These are phyloP conservation scores for Petunia secreta DNA, from an alignment of 257 asterid species.

Conservation along the genomic window DNA sequence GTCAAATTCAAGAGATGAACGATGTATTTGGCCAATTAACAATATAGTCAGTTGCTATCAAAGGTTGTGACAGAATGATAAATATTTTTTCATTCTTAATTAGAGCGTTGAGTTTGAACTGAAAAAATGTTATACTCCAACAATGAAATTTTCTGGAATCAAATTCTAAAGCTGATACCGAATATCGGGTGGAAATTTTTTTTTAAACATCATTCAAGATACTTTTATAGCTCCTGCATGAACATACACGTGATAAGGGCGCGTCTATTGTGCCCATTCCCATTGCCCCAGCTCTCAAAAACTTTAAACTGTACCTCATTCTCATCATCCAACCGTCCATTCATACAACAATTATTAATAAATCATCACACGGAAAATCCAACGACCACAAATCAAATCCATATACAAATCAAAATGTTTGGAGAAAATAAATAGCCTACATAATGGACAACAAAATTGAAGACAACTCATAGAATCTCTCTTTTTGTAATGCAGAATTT, in stretches of 20 bases:
- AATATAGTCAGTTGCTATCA: no score
- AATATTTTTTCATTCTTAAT: no score
- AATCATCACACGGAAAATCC: neutral
- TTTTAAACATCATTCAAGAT: neutral
- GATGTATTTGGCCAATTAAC: no score
- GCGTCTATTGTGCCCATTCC: neutral
- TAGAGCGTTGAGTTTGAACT: no score
- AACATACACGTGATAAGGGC: neutral
- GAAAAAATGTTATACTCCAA: no score
- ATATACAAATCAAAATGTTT: neutral
- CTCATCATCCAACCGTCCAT: neutral
- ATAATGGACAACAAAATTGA: neutral
- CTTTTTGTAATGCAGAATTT: constrained; percentile 39
- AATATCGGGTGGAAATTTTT: no score
- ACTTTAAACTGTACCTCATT: neutral
- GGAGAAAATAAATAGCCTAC: neutral
- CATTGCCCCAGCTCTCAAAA: neutral
- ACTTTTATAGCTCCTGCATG: neutral
- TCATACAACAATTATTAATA: neutral
- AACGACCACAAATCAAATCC: neutral
- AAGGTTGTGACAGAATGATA: no score
- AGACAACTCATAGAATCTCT: neutral
- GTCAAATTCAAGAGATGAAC: no score
- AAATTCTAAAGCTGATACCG: no score
- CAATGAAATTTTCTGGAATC: no score